phyloP scores from a whole-genome alignment of 495 filamentous ascomycete species.

The Schizothecium vesticola region DNA sequence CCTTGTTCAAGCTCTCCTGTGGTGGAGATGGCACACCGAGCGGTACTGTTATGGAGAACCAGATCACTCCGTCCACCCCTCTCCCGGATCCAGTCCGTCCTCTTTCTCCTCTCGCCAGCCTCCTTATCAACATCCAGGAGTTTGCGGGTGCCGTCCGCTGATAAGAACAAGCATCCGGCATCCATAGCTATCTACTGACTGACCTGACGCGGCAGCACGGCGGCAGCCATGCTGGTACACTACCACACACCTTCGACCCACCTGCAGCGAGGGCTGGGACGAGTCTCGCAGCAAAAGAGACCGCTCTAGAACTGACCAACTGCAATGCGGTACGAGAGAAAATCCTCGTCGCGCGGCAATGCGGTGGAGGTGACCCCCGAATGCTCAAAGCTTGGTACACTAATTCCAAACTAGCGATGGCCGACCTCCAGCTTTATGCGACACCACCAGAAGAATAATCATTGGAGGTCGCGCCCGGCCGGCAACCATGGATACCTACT shows the following conservation, averaged over 20 bases:
- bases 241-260: not conserved
- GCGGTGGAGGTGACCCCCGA: not conserved
- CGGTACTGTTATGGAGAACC: not conserved
- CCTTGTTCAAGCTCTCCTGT: not conserved
- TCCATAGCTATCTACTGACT: no score
- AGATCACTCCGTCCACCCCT: not conserved
- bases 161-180: not conserved
- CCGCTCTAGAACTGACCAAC: not conserved
- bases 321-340: not conserved
- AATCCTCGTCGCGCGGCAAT: not conserved
- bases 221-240: no score
- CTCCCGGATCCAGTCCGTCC: not conserved
- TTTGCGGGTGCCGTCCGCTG: not conserved
- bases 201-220: no score
- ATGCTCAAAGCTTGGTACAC: slow-evolving; percentile 10
- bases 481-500: not conserved
- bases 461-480: not conserved
- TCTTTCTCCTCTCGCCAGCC: not conserved
- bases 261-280: not conserved
- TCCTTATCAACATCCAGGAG: not conserved
- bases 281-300: not conserved
- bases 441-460: not conserved
- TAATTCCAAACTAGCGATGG: slow-evolving; percentile 9
- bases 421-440: slow-evolving; percentile 1
- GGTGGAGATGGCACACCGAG: not conserved